Conservation (phyloP, 2,329 filamentous ascomycete genomes). For the Monosporascus sp. region DNA sequence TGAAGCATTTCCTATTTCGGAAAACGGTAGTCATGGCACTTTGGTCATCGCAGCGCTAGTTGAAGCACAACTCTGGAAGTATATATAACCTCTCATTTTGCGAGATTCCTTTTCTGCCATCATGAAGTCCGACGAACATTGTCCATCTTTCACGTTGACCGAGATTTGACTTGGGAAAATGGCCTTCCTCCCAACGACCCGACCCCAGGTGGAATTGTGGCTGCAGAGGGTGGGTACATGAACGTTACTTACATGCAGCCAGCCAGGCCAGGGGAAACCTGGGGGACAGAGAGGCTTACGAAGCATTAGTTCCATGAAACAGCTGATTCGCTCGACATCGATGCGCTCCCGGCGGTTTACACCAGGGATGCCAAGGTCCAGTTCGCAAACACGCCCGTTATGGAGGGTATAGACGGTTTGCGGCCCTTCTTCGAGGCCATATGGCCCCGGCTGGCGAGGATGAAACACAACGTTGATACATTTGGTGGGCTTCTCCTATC, state of each 20-base stretch:
- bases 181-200: background rate
- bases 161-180: background rate
- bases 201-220: background rate
- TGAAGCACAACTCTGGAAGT: too few species aligned
- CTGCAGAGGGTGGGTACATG: background rate
- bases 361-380: constrained; percentile 12
- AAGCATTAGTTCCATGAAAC: constrained; percentile 10
- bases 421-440: constrained; percentile 6
- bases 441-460: constrained; percentile 13
- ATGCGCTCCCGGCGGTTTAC: constrained; percentile 10
- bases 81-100: too few species aligned
- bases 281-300: background rate
- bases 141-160: background rate
- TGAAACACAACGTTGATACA: constrained; percentile 15
- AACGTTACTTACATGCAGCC: background rate
- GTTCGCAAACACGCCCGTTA: constrained; percentile 15
- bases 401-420: constrained; percentile 12
- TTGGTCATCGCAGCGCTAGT: constrained; percentile 3
- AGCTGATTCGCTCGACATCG: constrained; percentile 14
- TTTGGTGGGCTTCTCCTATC: constrained; percentile 9
- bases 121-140: background rate
- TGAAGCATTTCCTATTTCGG: too few species aligned
- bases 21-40: background rate
- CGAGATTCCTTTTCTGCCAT: too few species aligned
- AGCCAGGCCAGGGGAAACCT: background rate